phyloP scores from a whole-genome alignment of 768 basidiomycete genomes.

The Naganishia onofrii region DNA sequence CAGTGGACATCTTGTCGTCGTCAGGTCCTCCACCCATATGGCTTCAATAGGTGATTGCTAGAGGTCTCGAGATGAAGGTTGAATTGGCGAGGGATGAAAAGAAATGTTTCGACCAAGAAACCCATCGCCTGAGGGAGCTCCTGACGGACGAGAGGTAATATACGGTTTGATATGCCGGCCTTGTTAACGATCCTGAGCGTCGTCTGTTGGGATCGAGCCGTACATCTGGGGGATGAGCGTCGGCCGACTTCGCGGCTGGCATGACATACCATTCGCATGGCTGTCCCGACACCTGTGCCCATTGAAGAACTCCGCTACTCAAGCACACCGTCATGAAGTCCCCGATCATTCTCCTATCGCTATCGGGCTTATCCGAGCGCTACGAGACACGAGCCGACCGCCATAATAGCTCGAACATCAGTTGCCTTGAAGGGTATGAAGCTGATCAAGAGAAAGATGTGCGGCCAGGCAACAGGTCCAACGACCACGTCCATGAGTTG shows the following conservation, averaged over 20 bases:
- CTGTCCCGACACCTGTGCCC: too few species aligned
- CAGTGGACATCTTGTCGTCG: not conserved
- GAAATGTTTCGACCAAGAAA: not conserved
- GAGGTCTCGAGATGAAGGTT: not conserved
- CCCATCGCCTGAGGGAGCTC: not conserved
- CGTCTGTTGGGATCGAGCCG: not conserved
- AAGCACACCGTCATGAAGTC: not conserved
- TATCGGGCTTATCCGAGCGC: not conserved
- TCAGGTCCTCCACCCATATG: conserved; percentile 14
- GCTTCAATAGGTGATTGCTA: not conserved
- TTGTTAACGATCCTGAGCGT: not conserved
- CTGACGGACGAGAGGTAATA: not conserved
- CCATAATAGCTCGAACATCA: not conserved
- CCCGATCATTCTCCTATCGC: not conserved
- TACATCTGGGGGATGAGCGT: not conserved
- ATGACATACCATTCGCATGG: too few species aligned
- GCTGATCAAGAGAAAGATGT: too few species aligned
- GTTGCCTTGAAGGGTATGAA: too few species aligned
- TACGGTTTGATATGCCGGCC: not conserved
- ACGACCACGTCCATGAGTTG: too few species aligned
- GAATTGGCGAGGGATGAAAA: not conserved
- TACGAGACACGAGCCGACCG: not conserved
- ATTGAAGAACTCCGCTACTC: too few species aligned
- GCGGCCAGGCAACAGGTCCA: too few species aligned
- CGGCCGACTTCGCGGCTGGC: not conserved